Percentiles rank a stretch among this genome's conserved stretches.
These are phyloP conservation scores for Cubamyces lactineus DNA, from an alignment of 768 basidiomycete species.

Conservation along the genomic window DNA sequence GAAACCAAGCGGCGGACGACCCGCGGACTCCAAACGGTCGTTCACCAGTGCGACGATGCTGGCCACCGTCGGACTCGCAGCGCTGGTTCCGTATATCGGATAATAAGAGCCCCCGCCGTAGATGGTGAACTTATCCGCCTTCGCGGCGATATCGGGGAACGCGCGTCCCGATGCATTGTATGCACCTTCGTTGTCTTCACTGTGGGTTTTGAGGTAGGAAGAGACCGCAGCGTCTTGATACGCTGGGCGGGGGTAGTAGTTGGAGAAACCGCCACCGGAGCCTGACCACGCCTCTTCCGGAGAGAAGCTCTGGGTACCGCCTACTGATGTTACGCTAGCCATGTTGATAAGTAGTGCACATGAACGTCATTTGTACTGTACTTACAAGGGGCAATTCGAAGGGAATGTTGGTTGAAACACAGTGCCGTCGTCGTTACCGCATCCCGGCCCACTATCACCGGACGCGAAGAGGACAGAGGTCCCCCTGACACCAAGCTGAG, in stretches of 20 bases:
- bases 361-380: too few relatives aligned
- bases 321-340: slow-evolving; percentile 40
- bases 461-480: slow-evolving; percentile 40
- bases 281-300: slow-evolving; percentile 36
- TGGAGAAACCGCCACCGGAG: slow-evolving; percentile 41
- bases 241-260: slow-evolving; percentile 35
- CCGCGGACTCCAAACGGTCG: slow-evolving; percentile 32
- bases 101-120: slow-evolving; percentile 29
- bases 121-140: slow-evolving; percentile 33
- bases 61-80: slow-evolving; percentile 63
- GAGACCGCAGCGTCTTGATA: slow-evolving; percentile 45
- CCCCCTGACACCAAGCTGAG: slow-evolving; percentile 40
- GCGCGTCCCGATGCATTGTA: slow-evolving; percentile 43
- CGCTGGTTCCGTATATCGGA: slow-evolving; percentile 58
- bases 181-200: slow-evolving; percentile 30
- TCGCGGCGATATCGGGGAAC: slow-evolving; percentile 52
- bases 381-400: slow-evolving; percentile 39
- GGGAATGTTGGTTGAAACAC: slow-evolving; percentile 41
- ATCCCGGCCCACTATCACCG: slow-evolving; percentile 41
- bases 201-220: slow-evolving; percentile 38
- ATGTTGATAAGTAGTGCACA: background rate
- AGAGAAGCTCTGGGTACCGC: slow-evolving; percentile 38
- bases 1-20: slow-evolving; percentile 38
- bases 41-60: slow-evolving; percentile 61
- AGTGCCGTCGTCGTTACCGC: slow-evolving; percentile 26